Base-by-base conservation (phyloP, 2,329 filamentous ascomycete species). In the Ophiostoma quercus region DNA sequence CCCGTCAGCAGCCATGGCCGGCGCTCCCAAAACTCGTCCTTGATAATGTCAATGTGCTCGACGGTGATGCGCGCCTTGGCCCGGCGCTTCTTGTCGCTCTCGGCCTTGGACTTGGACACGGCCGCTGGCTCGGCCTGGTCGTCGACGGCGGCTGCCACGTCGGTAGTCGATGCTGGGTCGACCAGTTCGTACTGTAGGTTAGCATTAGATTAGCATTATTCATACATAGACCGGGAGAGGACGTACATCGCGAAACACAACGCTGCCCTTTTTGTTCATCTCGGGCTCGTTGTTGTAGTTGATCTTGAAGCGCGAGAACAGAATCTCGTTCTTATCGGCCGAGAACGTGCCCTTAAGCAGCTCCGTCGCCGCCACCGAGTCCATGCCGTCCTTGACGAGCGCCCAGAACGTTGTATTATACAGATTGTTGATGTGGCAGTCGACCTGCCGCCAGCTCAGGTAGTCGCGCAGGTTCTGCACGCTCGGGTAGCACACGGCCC, bases 391-490 rank as follows among this genome's bases (percentile, higher is more conserved):
- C 66, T 92, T 87, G 29, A 98, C 90, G 75, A 99, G 82, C 0
- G 90, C 84, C 95, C 95, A 99, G 78, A 98, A 98, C 0, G 92
- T 92, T 0, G 95, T 99, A 78, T 99, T 99, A 80, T 97, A 99
- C 4, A 99, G 85, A 76, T 99, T 99, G 79, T 99, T 99, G 75
- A 99, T 96, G 78, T 99, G 95, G 74, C 95, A 98, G 78, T 99
- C 95, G 62, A 92, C 95, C 79, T 99, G 95, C 75, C 95, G 87
- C 95, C 95, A 99, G 77, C 91, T 94, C 84, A 99, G 88, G 79
- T 99, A 99, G 80, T 99, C 95, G 34, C 94, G 85, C 74, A 99
- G 80, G 78, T 97, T 96, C 75, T 86, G 84, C 7, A 90, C 84
- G 70, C 87, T 91, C 0, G 95, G 95, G 79, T 98, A 99, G 77